Base-by-base conservation (phyloP, 2,329 filamentous ascomycete genomes). In the Ceratocystis alfenasii region DNA sequence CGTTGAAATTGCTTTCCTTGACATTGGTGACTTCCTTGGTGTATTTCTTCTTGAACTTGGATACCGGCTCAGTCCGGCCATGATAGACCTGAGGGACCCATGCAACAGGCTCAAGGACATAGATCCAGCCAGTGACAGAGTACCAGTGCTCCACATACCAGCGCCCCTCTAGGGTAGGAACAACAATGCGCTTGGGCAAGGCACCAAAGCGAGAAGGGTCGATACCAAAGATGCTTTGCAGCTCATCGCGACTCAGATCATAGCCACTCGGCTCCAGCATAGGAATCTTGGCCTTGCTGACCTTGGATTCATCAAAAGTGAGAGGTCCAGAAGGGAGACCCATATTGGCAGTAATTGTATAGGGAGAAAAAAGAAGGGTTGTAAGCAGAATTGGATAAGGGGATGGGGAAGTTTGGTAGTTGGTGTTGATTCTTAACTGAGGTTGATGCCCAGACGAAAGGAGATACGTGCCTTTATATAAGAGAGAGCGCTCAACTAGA, bases 81-180 rank as follows among this genome's bases (percentile, higher is more conserved):
- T 50, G 46, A 5, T 17, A 50, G 5, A 50, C 46, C n/a, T 22
- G 46, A 7, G 46, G 46, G 22, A 22, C 46, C 46, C 46, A 50
- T 17, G 46, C 46, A 7, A 50, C 46, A 6, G 46, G 46, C 46
- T 50, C 46, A 17, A 50, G 46, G 22, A 50, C 46, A 12, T 50
- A 50, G 46, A 50, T 50, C 46, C n/a, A 50, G n/a, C 46, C 46
- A 50, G 46, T 50, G 46, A 50, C 46, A 17, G 46, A 50, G 46
- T 50, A 50, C 46, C n/a, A 50, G 5, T 50, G 17, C 46, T 50
- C 46, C 46, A n/a, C 20, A 20, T 50, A 22, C 15, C 15, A 22
- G n/a, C 46, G 46, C 5, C n/a, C 46, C 15, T 50, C 46, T 22
- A 50, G 46, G 8, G 20, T 50, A 12, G 46, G n/a, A 8, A 50